These are phyloP conservation scores for Senecio squalidus DNA, from an alignment of 140 eudicot genomes.

Conservation along the genomic window DNA sequence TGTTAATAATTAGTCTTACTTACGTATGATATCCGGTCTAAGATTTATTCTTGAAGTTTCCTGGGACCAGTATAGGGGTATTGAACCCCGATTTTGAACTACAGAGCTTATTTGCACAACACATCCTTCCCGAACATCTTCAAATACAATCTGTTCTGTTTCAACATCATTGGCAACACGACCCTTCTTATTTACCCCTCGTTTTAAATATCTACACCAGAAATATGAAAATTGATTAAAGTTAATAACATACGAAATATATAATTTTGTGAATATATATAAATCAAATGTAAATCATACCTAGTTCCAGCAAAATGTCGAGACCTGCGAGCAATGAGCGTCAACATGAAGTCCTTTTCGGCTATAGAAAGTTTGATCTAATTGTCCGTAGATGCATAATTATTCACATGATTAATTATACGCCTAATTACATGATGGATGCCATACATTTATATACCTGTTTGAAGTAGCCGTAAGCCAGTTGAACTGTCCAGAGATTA, in stretches of 20 bases:
- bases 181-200: conserved; percentile 90
- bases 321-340: conserved; percentile 92
- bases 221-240: not conserved
- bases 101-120: conserved; percentile 63
- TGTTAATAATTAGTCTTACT: conserved; percentile 16
- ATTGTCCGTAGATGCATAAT: conserved; percentile 5
- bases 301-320: conserved; percentile 99
- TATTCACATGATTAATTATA: not conserved
- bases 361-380: conserved; percentile 66
- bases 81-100: conserved; percentile 94
- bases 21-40: conserved; percentile 80
- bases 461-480: conserved; percentile 83
- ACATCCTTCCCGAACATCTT: conserved; percentile 61
- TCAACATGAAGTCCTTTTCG: conserved; percentile 61
- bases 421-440: conserved; percentile 1
- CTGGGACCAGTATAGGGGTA: conserved; percentile 95
- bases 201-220: conserved; percentile 62
- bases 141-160: conserved; percentile 90
- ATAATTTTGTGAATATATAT: no score
- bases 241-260: not conserved
- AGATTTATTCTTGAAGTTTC: conserved; percentile 85
- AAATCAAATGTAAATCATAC: conserved; percentile 31
- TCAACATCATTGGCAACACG: conserved; percentile 98
- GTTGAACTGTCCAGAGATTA: conserved; percentile 86
- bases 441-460: conserved; percentile 40